phyloP scores from a whole-genome alignment of 139 green algal species.

The Pleodorina starrii region DNA sequence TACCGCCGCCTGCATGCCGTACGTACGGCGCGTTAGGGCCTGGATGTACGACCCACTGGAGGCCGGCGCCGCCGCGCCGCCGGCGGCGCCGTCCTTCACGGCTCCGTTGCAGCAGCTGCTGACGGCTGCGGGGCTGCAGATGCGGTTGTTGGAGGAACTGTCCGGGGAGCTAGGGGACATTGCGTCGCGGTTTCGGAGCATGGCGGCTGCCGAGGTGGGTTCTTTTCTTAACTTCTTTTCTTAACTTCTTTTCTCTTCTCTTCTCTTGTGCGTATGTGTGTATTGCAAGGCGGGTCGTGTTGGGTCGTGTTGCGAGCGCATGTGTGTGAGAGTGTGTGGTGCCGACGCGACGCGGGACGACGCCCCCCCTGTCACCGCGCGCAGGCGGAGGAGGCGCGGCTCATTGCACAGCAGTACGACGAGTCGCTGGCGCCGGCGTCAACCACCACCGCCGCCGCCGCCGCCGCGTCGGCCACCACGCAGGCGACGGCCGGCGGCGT shows the following conservation, averaged over 20 bases:
- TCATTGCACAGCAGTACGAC: slow-evolving; percentile 4
- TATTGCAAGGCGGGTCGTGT: too few relatives aligned
- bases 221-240: neutral
- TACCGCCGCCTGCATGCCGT: slow-evolving; percentile 12
- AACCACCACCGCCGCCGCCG: neutral
- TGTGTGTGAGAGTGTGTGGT: too few relatives aligned
- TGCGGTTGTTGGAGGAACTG: slow-evolving; percentile 16
- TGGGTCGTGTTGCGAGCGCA: too few relatives aligned
- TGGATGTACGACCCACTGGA: slow-evolving; percentile 30
- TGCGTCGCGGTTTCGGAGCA: neutral
- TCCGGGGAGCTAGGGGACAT: neutral
- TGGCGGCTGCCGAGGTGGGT: slow-evolving; percentile 32
- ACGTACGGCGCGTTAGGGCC: slow-evolving; percentile 21
- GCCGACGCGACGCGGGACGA: too few relatives aligned
- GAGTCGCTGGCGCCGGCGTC: neutral
- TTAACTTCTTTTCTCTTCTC: neutral
- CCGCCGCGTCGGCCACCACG: too few relatives aligned
- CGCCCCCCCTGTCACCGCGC: too few relatives aligned
- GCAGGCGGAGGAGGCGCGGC: slow-evolving; percentile 36
- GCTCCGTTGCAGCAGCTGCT: slow-evolving; percentile 9
- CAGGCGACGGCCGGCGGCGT: neutral
- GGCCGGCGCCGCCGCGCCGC: neutral
- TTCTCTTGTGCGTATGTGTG: too few relatives aligned
- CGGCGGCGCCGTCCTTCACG: neutral
- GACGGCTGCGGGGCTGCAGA: slow-evolving; percentile 23